Evolutionary conservation across 495 filamentous ascomycete genomes (phyloP), one percentile per base, ranked within the genome.

Genomic region (Filosporella fistucella): DNA sequence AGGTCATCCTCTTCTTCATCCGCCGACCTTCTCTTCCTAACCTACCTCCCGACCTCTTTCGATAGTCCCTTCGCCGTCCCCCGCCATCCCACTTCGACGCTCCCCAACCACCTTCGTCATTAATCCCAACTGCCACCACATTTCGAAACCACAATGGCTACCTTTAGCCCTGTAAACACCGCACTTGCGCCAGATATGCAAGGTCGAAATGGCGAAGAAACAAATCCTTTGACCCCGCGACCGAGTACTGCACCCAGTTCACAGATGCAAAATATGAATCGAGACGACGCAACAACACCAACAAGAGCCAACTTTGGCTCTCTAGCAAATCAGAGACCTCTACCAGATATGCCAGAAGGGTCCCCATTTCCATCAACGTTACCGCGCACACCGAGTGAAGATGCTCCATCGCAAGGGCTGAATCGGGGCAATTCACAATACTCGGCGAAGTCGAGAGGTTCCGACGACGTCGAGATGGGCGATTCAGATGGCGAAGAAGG

Each of bases 121-220:
- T 44, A 14, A 43, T 20, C 25, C 42, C 18, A 30, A 16, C 20
- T 14, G 2, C 12, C 30, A 10, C 7, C 25, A 3, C 17, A 7
- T 16, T 18, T 23, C 12, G 3, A 46, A 34, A 9, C 23, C 28
- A 54, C 42, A 45, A 60, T 60, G 57, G 63, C 69, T 35, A 62
- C 82, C 44, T 90, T 91, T 62, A 79, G 81, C 54, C 80, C 88
- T 50, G 86, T 91, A 62, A 89, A 91, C 68, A 84, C 79, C 44
- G 80, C 77, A 48, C 74, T 88, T 21, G 65, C 72, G 41, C 69
- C 77, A 47, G 72, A 75, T 28, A 16, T 43, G 7, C 32, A 45
- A 25, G 24, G 12, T 25, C 52, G 26, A 21, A 68, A 23, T 63
- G 68, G 20, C 54, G 80, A 74, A 59, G 78, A 72, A 57, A 77